These are phyloP conservation scores for Saturnispora diversa DNA, from an alignment of 805 yeast species.

Conservation along the genomic window DNA sequence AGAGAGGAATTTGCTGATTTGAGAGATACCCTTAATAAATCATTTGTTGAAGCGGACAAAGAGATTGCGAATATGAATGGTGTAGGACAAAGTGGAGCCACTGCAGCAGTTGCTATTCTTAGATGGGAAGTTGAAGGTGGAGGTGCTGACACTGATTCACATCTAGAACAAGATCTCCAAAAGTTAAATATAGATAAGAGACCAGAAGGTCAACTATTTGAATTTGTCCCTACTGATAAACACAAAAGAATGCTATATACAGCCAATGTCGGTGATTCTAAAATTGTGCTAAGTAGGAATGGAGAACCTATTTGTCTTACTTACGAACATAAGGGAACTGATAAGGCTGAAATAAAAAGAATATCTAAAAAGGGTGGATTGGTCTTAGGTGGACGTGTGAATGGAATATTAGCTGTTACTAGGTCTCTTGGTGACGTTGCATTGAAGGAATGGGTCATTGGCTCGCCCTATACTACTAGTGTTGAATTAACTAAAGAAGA, in stretches of 20 bases:
- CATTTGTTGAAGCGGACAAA: slow-evolving; percentile 71
- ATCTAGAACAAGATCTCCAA: background rate
- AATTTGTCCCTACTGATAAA: slow-evolving; percentile 38
- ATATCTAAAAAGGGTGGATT: slow-evolving; percentile 77
- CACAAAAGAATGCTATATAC: slow-evolving; percentile 78
- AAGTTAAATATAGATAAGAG: background rate
- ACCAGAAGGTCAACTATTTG: slow-evolving; percentile 18
- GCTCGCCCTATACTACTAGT: slow-evolving; percentile 86
- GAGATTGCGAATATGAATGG: slow-evolving; percentile 47
- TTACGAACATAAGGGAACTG: slow-evolving; percentile 92
- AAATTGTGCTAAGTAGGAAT: slow-evolving; percentile 70
- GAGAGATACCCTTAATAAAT: slow-evolving; percentile 54
- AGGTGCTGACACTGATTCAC: slow-evolving; percentile 17
- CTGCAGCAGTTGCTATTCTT: slow-evolving; percentile 89
- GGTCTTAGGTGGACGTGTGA: slow-evolving; percentile 83
- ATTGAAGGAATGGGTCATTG: slow-evolving; percentile 81
- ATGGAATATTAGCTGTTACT: slow-evolving; percentile 92
- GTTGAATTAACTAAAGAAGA: slow-evolving; percentile 63
- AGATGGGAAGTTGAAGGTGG: slow-evolving; percentile 60
- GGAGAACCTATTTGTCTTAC: slow-evolving; percentile 72
- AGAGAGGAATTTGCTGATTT: slow-evolving; percentile 43
- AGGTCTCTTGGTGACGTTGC: slow-evolving; percentile 90
- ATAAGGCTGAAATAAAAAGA: slow-evolving; percentile 64
- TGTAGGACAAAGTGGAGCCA: slow-evolving; percentile 78
- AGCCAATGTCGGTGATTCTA: slow-evolving; percentile 91